phyloP scores from a whole-genome alignment of 2,329 filamentous ascomycete genomes.

The Aspergillus pseudoviridinutans region DNA sequence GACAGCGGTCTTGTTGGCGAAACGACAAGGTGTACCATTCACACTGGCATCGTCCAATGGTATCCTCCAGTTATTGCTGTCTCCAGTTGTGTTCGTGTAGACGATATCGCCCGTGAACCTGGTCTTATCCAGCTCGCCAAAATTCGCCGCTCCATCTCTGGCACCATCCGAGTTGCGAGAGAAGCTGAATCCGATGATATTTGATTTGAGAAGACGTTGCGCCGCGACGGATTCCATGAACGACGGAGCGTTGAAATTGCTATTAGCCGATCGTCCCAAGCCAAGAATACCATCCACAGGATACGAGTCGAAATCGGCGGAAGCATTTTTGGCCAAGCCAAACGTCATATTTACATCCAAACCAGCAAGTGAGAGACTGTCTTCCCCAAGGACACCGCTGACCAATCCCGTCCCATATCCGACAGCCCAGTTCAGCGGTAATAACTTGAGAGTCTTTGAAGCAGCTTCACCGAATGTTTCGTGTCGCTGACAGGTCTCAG shows the following conservation, averaged over 20 bases:
- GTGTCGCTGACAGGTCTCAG: constrained; percentile 64
- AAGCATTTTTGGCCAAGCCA: constrained; percentile 68
- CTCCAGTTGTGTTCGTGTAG: constrained; percentile 56
- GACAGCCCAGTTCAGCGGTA: constrained; percentile 58
- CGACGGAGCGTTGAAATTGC: constrained; percentile 52
- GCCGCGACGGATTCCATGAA: constrained; percentile 62
- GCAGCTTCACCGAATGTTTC: constrained; percentile 63
- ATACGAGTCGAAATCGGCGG: constrained; percentile 70
- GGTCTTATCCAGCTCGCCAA: constrained; percentile 65
- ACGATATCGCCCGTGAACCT: constrained; percentile 66
- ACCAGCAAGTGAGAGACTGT: constrained; percentile 64
- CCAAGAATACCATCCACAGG: constrained; percentile 87
- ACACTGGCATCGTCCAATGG: constrained; percentile 62
- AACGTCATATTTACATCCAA: constrained; percentile 64
- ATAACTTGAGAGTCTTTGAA: constrained; percentile 60
- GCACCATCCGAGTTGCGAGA: constrained; percentile 61
- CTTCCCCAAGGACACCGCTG: constrained; percentile 60
- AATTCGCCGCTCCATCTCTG: constrained; percentile 72
- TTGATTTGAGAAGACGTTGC: constrained; percentile 56
- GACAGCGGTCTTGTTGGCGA: constrained; percentile 58
- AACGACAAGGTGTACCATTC: constrained; percentile 55
- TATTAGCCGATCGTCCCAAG: constrained; percentile 60
- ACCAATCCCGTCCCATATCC: constrained; percentile 76
- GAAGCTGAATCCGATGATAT: constrained; percentile 68
- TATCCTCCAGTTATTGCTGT: constrained; percentile 67